Percentiles rank a stretch among this genome's conserved stretches.
Evolutionary conservation across 2,329 filamentous ascomycete genomes (phyloP).

Genomic region (Ophiostoma himal-ulmi): DNA sequence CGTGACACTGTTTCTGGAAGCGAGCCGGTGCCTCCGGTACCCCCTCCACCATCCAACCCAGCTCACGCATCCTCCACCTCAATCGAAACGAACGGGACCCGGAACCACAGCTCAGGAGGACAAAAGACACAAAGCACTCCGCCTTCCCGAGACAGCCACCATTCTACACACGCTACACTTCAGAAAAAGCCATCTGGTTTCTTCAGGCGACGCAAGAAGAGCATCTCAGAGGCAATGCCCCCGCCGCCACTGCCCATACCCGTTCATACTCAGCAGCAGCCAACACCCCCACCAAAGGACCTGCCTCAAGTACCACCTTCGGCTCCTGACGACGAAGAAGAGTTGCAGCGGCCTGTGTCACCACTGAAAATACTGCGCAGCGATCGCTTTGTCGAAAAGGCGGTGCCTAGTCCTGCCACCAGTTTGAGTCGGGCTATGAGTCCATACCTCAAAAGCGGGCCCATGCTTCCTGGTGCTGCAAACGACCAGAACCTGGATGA

Average conservation of each 20-base stretch:
- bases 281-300: constrained; percentile 32
- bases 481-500: constrained; percentile 3
- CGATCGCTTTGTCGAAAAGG: constrained; percentile 30
- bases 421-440: constrained; percentile 84
- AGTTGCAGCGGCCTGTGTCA: constrained; percentile 33
- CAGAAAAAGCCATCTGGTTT: constrained; percentile 93
- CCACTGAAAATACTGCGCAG: constrained; percentile 34
- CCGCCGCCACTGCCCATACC: constrained; percentile 53
- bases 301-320: constrained; percentile 23
- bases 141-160: constrained; percentile 49
- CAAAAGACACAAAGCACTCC: constrained; percentile 46
- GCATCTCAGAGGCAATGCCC: constrained; percentile 57
- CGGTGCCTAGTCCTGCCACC: constrained; percentile 62
- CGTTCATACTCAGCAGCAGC: constrained; percentile 16
- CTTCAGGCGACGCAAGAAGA: constrained; percentile 91
- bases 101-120: constrained; percentile 40
- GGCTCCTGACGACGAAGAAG: constrained; percentile 21
- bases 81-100: constrained; percentile 32
- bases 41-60: constrained; percentile 21
- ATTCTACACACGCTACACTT: constrained; percentile 45
- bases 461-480: constrained; percentile 20
- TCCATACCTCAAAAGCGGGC: constrained; percentile 58
- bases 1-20: constrained; percentile 40
- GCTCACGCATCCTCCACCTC: constrained; percentile 36
- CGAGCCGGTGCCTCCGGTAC: constrained; percentile 25